Conservation (phyloP, 140 eudicot genomes). For the Stevia rebaudiana region DNA sequence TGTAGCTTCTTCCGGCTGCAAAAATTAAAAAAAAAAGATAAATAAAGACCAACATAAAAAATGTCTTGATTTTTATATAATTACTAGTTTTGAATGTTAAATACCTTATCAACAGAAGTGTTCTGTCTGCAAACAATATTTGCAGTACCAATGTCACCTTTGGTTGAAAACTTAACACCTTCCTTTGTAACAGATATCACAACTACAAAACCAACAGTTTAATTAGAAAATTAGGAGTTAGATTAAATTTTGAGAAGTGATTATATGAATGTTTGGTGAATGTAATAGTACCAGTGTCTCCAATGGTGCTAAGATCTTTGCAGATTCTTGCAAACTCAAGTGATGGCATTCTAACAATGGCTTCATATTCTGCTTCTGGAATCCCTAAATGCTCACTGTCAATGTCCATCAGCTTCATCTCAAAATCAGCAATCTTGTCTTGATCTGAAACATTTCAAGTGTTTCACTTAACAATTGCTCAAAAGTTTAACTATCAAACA, state of each 20-base stretch:
- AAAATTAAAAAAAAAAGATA: constrained; percentile 4
- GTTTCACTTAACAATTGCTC: constrained; percentile 17
- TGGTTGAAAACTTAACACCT: constrained; percentile 56
- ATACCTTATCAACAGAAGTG: constrained; percentile 51
- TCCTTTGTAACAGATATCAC: constrained; percentile 56
- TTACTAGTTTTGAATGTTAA: neutral
- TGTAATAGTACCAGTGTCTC: constrained; percentile 49
- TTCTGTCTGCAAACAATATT: constrained; percentile 55
- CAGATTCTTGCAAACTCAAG: constrained; percentile 56
- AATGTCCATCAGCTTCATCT: constrained; percentile 73
- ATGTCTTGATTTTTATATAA: neutral
- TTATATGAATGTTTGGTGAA: neutral
- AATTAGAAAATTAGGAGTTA: neutral
- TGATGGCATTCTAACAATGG: constrained; percentile 62
- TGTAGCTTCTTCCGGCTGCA: constrained; percentile 73
- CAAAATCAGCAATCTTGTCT: constrained; percentile 61
- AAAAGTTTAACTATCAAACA: neutral
- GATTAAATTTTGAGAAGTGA: neutral
- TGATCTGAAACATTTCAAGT: constrained; percentile 36
- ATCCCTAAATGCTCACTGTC: constrained; percentile 68
- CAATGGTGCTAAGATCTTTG: constrained; percentile 50
- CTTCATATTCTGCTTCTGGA: constrained; percentile 64
- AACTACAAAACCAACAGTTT: constrained; percentile 32
- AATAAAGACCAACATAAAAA: neutral
- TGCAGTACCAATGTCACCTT: constrained; percentile 67